Evolutionary conservation across 257 asterid genomes (phyloP), one percentile per base, ranked within the genome.

Genomic region (Solanum ossicruentum): DNA sequence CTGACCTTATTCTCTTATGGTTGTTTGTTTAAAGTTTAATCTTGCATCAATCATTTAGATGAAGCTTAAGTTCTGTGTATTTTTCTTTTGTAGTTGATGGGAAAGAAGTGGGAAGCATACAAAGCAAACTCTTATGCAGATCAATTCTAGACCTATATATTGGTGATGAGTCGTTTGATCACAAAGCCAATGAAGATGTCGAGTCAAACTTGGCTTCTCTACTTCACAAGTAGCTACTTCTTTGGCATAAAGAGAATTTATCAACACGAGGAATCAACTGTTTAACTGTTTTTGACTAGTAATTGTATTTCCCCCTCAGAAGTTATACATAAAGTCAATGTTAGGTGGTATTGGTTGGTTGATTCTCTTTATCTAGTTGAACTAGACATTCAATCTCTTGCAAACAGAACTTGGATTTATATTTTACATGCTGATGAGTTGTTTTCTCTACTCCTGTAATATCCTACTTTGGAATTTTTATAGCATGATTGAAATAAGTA

Each of bases 101-200:
- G 10, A 84, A 91, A 81, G 98, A 95, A 84, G 90, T 96, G 36
- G 99, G 99, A 84, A 88, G 95, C 92, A 92, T 96, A 45, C 89
- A 93, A 86, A 96, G 98, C 92, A 94, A 93, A 80, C 85, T 89
- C 56, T 84, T 96, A 87, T 96, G 99, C 83, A 89, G 92, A 56
- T 93, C 97, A 5, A 84, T 96, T 70, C 87, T 96, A 16, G 99
- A 96, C 91, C 88, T 93, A 16, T 96, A 95, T 90, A 95, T 96
- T 43, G 99, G 99, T 0, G 87, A 92, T 13, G 96, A 93, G 79
- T 93, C 99, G 57, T 96, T 96, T 87, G 99, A 96, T 88, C 89
- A 23, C 49, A 93, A 93, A 88, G 99, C 99, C 83, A 93, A 89
- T 88, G 93, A 94, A 86, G 98, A 95, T 47, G 93, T 93, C 49